Conservation (phyloP, 1,284 basidiomycete species). For the Fistulinella cinereoalba region DNA sequence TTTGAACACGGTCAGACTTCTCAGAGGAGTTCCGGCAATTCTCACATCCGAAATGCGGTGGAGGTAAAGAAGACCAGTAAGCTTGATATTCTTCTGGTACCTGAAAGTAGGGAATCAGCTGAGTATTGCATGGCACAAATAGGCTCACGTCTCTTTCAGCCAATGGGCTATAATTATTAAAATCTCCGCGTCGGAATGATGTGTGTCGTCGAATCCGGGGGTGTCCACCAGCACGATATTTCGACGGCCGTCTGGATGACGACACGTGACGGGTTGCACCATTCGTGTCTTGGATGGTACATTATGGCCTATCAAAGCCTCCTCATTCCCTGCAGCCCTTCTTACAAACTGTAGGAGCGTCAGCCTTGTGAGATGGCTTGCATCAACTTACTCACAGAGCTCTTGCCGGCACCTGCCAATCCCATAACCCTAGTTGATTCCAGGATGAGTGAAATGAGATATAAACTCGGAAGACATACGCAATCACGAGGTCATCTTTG, state of each 20-base stretch:
- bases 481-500: conserved; percentile 13
- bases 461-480: conserved; percentile 9
- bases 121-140: neutral
- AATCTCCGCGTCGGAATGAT: conserved; percentile 13
- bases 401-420: conserved; percentile 40
- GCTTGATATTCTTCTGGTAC: conserved; percentile 16
- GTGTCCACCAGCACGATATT: conserved; percentile 25
- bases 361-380: neutral
- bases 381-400: conserved; percentile 27
- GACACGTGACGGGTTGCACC: conserved; percentile 14
- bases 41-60: conserved; percentile 42
- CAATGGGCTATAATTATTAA: conserved; percentile 20
- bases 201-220: conserved; percentile 25
- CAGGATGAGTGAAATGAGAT: neutral
- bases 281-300: conserved; percentile 8
- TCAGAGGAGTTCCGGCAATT: conserved; percentile 36
- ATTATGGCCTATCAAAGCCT: neutral
- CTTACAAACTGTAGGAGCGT: conserved; percentile 20
- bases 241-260: conserved; percentile 14
- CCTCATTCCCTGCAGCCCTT: conserved; percentile 8
- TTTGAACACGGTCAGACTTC: conserved; percentile 21
- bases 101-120: conserved; percentile 6
- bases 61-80: conserved; percentile 29
- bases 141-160: conserved; percentile 23
- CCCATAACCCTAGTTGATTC: conserved; percentile 38